phyloP scores from a whole-genome alignment of 2,329 filamentous ascomycete species.

The Cadophora luteo-olivacea region DNA sequence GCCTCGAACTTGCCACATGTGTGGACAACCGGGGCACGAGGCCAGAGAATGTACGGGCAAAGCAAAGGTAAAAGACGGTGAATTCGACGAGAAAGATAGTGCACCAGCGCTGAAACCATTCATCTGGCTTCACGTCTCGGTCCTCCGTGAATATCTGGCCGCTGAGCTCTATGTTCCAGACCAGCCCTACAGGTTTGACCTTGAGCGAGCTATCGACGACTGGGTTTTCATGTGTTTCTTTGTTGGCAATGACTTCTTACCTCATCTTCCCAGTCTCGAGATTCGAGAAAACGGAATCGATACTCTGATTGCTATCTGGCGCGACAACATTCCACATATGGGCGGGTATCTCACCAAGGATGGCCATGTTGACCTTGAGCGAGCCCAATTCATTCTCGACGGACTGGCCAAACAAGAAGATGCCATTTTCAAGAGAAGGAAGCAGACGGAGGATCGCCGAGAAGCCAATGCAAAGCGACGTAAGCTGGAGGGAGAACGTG shows the following conservation, averaged over 20 bases:
- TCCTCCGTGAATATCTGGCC: slow-evolving; percentile 90
- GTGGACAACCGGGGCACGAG: slow-evolving; percentile 91
- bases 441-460: slow-evolving; percentile 83
- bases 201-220: slow-evolving; percentile 93
- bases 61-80: slow-evolving; percentile 77
- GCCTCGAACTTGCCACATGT: slow-evolving; percentile 81
- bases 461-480: slow-evolving; percentile 81
- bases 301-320: slow-evolving; percentile 95
- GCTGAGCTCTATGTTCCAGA: slow-evolving; percentile 85
- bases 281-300: slow-evolving; percentile 98
- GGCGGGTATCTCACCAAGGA: slow-evolving; percentile 96
- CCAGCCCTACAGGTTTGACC: slow-evolving; percentile 86
- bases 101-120: slow-evolving; percentile 82
- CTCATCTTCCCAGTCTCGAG: slow-evolving; percentile 95
- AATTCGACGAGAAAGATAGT: slow-evolving; percentile 83
- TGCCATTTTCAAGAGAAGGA: slow-evolving; percentile 86
- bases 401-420: slow-evolving; percentile 93
- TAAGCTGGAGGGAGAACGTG: slow-evolving; percentile 69
- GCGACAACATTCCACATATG: slow-evolving; percentile 89
- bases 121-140: slow-evolving; percentile 95
- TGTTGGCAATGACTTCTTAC: slow-evolving; percentile 97
- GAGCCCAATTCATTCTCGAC: slow-evolving; percentile 86
- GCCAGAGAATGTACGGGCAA: slow-evolving; percentile 84
- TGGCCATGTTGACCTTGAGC: slow-evolving; percentile 84
- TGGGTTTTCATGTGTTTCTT: slow-evolving; percentile 99